phyloP scores from a whole-genome alignment of 1,139 yeast species.

The Pichia sp. region DNA sequence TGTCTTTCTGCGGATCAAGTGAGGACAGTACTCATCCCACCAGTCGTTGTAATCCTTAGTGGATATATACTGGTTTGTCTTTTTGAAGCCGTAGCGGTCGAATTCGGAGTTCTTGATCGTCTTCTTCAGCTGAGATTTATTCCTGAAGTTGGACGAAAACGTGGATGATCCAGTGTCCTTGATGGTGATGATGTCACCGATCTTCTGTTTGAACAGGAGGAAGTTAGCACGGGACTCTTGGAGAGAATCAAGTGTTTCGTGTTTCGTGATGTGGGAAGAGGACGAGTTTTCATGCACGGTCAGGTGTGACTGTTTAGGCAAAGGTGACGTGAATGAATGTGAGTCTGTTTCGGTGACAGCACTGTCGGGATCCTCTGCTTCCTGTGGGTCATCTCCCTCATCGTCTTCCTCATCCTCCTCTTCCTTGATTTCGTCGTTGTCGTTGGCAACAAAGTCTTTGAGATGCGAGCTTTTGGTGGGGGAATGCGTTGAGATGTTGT shows the following conservation, averaged over 20 bases:
- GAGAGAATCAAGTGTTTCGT: constrained; percentile 7
- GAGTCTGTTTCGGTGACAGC: background rate
- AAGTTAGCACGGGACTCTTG: constrained; percentile 5
- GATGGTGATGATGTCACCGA: constrained; percentile 4
- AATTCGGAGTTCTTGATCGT: constrained; percentile 36
- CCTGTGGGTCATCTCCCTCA: background rate
- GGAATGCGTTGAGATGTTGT: background rate
- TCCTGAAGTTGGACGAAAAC: constrained; percentile 7
- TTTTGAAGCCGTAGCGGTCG: constrained; percentile 85
- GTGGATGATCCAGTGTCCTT: constrained; percentile 6
- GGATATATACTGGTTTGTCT: constrained; percentile 50
- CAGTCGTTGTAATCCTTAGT: constrained; percentile 63
- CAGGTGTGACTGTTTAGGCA: background rate
- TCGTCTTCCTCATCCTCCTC: background rate
- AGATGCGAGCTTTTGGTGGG: constrained; percentile 7
- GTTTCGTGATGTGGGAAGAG: constrained; percentile 11
- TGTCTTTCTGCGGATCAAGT: constrained; percentile 56
- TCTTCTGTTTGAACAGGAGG: constrained; percentile 3
- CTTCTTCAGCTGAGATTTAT: constrained; percentile 10
- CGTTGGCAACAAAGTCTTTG: background rate
- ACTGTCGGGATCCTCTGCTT: background rate
- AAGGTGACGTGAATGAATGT: background rate
- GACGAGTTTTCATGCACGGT: background rate
- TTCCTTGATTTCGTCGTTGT: background rate
- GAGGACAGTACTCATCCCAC: constrained; percentile 67